phyloP scores from a whole-genome alignment of 2,329 filamentous ascomycete genomes.

The Phialophora verrucosa region DNA sequence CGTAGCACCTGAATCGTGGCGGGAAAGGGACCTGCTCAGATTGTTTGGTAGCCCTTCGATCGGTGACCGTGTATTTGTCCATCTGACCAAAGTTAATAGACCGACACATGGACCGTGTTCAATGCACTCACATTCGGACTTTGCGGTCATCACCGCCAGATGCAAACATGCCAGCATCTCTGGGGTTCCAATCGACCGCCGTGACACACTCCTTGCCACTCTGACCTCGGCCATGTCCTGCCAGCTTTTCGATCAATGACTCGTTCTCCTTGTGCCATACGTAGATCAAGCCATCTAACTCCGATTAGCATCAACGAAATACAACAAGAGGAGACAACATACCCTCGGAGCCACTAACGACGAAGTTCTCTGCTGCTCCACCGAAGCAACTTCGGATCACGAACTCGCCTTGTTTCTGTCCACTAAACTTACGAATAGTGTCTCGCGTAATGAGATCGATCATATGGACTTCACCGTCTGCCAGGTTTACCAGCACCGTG shows the following conservation, averaged over 20 bases:
- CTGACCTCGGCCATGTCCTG: constrained; percentile 70
- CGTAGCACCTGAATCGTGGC: constrained; percentile 47
- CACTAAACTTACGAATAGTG: constrained; percentile 74
- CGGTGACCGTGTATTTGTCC: constrained; percentile 36
- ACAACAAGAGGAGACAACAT: constrained; percentile 40
- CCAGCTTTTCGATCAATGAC: constrained; percentile 73
- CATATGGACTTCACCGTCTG: constrained; percentile 75
- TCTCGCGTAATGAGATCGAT: constrained; percentile 76
- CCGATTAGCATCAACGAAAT: constrained; percentile 35
- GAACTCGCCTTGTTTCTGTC: constrained; percentile 74
- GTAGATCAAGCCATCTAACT: constrained; percentile 70
- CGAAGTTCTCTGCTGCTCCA: constrained; percentile 88
- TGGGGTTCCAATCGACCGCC: constrained; percentile 86
- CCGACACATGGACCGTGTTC: constrained; percentile 40
- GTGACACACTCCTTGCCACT: constrained; percentile 67
- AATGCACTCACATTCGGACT: constrained; percentile 75
- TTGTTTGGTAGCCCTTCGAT: constrained; percentile 35
- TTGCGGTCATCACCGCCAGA: constrained; percentile 86
- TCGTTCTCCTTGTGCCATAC: constrained; percentile 92
- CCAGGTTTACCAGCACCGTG: constrained; percentile 80
- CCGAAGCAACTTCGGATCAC: constrained; percentile 85
- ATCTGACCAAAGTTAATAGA: constrained; percentile 41
- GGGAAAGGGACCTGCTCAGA: constrained; percentile 43
- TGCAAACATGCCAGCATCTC: constrained; percentile 81
- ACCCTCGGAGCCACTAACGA: constrained; percentile 92